Base-by-base conservation (phyloP, 768 basidiomycete species). In the Suillus brevipes region DNA sequence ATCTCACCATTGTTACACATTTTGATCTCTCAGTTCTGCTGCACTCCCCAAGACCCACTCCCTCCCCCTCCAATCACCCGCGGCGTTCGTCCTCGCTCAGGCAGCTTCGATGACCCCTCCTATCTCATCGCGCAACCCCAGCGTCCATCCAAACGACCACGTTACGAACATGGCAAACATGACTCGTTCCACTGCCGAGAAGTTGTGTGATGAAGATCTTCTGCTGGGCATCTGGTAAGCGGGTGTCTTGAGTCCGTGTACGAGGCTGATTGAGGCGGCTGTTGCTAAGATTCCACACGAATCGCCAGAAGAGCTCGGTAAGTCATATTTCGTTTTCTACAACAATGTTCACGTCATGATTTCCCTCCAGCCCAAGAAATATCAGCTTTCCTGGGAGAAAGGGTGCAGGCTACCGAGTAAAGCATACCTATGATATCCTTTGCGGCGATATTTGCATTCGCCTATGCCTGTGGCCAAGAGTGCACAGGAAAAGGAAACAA, bases 111-210 rank as follows among this genome's bases (percentile, higher is more conserved):
- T 59, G 78, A 78, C 20, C 63, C 77, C 10, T 64, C 71, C 1
- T 69, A 70, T 31, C 73, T 74, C 34, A 67, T 71, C 10, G 72
- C 73, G 23, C 71, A 78, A 13, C 78, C 72, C 0, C 81, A 82
- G 37, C 86, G 84, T 0, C 87, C 88, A 7, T 49, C 75, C 37
- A 89, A 89, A 73, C 81, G 83, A 38, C 66, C 77, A 0, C 78
- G 85, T 40, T 71, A 69, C 45, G 82, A 79, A 14, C 79, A 77
- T 64, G 74, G 70, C 36, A 78, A 78, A 50, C 73, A 77, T 53
- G 72, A 76, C 58, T n/a, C n/a, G n/a, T n/a, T n/a, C n/a, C n/a
- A n/a, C n/a, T n/a, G n/a, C n/a, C n/a, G n/a, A n/a, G n/a, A n/a
- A n/a, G n/a, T n/a, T n/a, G 74, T 77, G 52, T 75, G 76, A 71